These are phyloP conservation scores for Paecilomyces variotii DNA, from an alignment of 2,329 filamentous ascomycete species.

Conservation along the genomic window DNA sequence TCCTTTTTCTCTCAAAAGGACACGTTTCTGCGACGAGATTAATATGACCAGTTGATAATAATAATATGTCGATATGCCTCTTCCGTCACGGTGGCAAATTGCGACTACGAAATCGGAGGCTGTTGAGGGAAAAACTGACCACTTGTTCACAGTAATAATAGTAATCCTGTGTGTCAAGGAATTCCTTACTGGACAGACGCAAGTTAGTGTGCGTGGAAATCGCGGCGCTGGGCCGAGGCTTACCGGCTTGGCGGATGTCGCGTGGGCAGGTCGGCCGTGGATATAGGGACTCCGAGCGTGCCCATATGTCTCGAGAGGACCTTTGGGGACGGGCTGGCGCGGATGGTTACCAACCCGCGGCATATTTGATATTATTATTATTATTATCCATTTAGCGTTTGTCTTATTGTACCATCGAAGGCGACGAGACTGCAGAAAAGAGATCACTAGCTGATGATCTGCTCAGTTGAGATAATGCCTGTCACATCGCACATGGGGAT, in stretches of 20 bases:
- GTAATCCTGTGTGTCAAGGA: background rate
- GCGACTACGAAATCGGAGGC: background rate
- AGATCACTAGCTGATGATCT: background rate
- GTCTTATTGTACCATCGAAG: background rate
- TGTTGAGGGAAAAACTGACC: background rate
- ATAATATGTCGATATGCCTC: background rate
- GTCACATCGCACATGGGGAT: background rate
- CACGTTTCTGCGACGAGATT: background rate
- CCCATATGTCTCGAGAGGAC: background rate
- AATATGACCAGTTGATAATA: background rate
- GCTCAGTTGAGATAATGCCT: background rate
- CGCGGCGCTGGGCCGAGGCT: background rate
- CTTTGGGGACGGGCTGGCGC: background rate
- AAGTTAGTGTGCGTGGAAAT: background rate
- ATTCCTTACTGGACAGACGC: background rate
- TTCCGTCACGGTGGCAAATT: background rate
- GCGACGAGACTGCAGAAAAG: background rate
- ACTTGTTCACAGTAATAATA: background rate
- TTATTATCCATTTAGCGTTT: no score
- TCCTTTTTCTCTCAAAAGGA: background rate
- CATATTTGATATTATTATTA: background rate
- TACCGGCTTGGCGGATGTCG: background rate
- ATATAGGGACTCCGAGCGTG: background rate
- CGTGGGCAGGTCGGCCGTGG: background rate
- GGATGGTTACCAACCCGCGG: background rate